Evolutionary conservation across 306 rosid genomes (phyloP), one percentile per base, ranked within the genome.

Genomic region (Trifolium pratense): DNA sequence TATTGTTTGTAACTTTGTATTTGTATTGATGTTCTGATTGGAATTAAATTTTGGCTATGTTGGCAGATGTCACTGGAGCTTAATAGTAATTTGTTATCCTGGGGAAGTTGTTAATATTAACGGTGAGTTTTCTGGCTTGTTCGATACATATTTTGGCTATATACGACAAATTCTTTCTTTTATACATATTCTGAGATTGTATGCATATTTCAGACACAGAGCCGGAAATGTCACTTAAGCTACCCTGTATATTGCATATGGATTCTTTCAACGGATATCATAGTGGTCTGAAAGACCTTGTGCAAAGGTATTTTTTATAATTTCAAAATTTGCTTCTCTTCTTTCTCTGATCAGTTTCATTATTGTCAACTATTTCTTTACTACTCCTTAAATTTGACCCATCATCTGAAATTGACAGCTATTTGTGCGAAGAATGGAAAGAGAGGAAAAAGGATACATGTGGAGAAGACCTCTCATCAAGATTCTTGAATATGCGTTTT

Each of bases 201-300:
- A 26, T 62, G 21, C 23, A 18, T 58, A 26, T 86, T 82, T 59
- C 91, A 93, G 98, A 81, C 72, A 86, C 75, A 59, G 79, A 86
- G 58, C 18, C 51, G 84, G 82, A 72, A 71, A 80, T 81, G 73
- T 75, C 87, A 60, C 75, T 25, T 60, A 90, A 84, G 77, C 84
- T 86, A 23, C 92, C 98, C 7, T 90, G 98, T 64, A 87, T 93
- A 80, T 83, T 93, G 87, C 98, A 90, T 77, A 87, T 93, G 98
- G 97, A 93, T 84, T 90, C 98, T 68, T 84, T 90, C 52, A 90
- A 90, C 70, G 98, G 98, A 83, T 89, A 73, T 81, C 98, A 93
- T 29, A 43, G 84, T 14, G 90, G 97, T 75, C 88, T 93, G 56
- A 93, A 93, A 87, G 85, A 84, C 80, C 90, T 89, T 66, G 67